Evolutionary conservation across 768 basidiomycete genomes (phyloP).

Genomic region (Tremella yokohamensis): DNA sequence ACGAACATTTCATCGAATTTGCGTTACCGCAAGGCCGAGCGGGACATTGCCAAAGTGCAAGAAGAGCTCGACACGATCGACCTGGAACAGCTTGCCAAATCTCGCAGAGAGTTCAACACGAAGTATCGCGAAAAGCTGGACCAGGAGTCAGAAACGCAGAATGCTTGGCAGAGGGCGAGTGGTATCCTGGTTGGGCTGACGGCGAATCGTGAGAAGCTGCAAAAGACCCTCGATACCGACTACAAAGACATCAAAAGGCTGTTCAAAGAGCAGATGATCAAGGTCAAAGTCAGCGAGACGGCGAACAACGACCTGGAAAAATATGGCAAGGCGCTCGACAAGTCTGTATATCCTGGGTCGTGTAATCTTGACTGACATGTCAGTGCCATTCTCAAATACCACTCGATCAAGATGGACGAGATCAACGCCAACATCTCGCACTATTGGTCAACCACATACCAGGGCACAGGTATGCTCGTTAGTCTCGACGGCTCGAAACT

Average conservation of each 20-base stretch:
- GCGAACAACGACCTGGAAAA: constrained; percentile 96
- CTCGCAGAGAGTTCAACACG: constrained; percentile 76
- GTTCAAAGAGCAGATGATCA: constrained; percentile 86
- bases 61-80: constrained; percentile 70
- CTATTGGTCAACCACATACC: constrained; percentile 97
- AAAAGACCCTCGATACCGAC: constrained; percentile 68
- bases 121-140: constrained; percentile 62
- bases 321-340: constrained; percentile 94
- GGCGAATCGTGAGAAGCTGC: constrained; percentile 63
- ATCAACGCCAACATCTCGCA: constrained; percentile 97
- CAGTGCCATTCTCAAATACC: constrained; percentile 98
- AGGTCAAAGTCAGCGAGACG: constrained; percentile 97
- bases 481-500: constrained; percentile 1
- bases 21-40: constrained; percentile 65
- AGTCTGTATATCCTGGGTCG: constrained; percentile 58
- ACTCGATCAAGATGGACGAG: constrained; percentile 96
- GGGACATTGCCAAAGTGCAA: constrained; percentile 66
- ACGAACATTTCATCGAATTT: constrained; percentile 66
- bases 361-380: constrained; percentile 2
- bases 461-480: constrained; percentile 79
- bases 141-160: constrained; percentile 25
- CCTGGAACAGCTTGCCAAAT: constrained; percentile 79
- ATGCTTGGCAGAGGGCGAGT: constrained; percentile 67
- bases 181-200: constrained; percentile 76
- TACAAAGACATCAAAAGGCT: constrained; percentile 80